Evolutionary conservation across 306 rosid species (phyloP), one percentile per base, ranked within the genome.

Genomic region (Castanospermum australe): DNA sequence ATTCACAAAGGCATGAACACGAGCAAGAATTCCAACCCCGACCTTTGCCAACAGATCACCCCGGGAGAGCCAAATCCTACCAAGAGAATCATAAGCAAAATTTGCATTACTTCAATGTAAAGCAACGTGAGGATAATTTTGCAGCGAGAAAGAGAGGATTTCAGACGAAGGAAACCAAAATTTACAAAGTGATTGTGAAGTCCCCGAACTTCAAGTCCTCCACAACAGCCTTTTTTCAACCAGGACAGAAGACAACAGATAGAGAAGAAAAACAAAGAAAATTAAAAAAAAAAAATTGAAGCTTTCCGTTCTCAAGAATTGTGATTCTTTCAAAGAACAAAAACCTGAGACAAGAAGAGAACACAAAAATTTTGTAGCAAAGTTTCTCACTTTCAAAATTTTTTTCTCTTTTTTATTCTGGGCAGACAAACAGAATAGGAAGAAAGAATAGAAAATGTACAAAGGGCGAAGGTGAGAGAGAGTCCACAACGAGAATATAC

Each of bases 1-100:
- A 45, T 63, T n/a, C 54, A 42, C 55, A 75, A 80, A 74, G 39
- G 14, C 36, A 71, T 56, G 66, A 55, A 66, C 62, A 32, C 38
- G 33, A 78, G 50, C 84, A 68, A 85, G 77, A 87, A 91, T 86
- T 91, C 54, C 75, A 88, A 84, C 81, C 81, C 71, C 41, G 25
- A 83, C 77, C n/a, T n/a, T 84, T 44, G 79, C 77, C 67, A 50
- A 77, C 84, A 87, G 96, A 93, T 91, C 97, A 88, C 88, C 86
- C 56, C 30, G 67, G 35, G 15, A 65, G 17, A 81, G 67, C 85
- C 87, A 52, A 89, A 79, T 86, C 90, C 89, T 80, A 66, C 67
- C 50, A 78, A 84, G 15, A 78, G 47, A 74, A 24, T 24, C 72
- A 69, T 33, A 10, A 76, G 63, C 8, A 33, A 60, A 82, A 75